These are phyloP conservation scores for Pelargonium fulgidum DNA, from an alignment of 441 rosid genomes.

Conservation along the genomic window DNA sequence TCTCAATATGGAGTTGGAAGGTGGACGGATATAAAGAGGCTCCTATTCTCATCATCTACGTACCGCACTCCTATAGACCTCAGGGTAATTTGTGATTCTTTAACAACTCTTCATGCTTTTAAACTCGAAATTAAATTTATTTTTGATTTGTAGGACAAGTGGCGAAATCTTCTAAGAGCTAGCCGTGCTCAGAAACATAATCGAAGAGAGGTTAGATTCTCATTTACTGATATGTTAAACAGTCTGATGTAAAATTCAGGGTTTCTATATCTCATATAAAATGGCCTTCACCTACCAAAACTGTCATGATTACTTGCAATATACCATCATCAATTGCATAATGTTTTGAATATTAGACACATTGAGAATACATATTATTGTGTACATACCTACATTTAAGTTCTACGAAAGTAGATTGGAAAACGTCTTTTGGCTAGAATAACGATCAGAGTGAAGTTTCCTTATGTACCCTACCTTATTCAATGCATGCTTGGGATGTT, in stretches of 20 bases:
- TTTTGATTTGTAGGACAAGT: slow-evolving; percentile 66
- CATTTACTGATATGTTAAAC: slow-evolving; percentile 9
- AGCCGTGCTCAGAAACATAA: slow-evolving; percentile 35
- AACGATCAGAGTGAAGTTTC: not conserved
- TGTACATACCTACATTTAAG: not conserved
- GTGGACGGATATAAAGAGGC: slow-evolving; percentile 89
- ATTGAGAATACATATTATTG: not conserved
- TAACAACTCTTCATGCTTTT: slow-evolving; percentile 14
- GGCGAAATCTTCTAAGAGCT: slow-evolving; percentile 91
- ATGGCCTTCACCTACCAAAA: not conserved
- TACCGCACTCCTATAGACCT: slow-evolving; percentile 86
- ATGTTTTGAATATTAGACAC: not conserved
- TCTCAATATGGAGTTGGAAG: slow-evolving; percentile 75
- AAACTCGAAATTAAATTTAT: slow-evolving; percentile 14
- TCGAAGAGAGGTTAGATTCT: slow-evolving; percentile 48
- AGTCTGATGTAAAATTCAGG: not conserved
- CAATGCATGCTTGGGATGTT: not conserved
- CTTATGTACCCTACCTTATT: not conserved
- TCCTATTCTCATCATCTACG: slow-evolving; percentile 51
- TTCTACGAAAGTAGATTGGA: not conserved
- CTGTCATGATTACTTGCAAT: not conserved
- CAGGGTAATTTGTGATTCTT: slow-evolving; percentile 48
- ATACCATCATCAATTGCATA: not conserved
- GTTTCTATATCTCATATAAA: not conserved
- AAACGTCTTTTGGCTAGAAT: not conserved